Conservation (phyloP, 352 stramenopile genomes). For the Pythium myriotylum region DNA sequence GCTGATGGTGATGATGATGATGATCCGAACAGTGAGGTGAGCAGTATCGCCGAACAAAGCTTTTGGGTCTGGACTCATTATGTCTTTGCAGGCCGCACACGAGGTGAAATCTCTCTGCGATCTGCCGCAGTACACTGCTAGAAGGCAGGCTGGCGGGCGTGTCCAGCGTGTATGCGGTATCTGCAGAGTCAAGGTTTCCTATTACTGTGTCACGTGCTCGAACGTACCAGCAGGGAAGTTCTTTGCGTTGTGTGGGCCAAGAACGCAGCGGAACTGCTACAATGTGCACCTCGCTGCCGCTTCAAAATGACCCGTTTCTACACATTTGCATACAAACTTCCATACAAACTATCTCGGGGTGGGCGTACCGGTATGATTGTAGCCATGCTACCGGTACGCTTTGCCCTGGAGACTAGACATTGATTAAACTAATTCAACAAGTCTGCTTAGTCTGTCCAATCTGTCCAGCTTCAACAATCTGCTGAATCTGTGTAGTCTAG, state of each 20-base stretch:
- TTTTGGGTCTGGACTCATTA: not conserved
- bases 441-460: no score
- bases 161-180: not conserved
- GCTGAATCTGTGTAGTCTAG: no score
- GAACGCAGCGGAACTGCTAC: not conserved
- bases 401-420: no score
- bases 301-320: slow-evolving; percentile 1
- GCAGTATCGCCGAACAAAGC: not conserved
- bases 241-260: not conserved
- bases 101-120: not conserved
- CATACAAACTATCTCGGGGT: slow-evolving; percentile 6
- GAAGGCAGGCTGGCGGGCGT: not conserved
- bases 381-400: no score
- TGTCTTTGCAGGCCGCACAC: not conserved
- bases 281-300: not conserved
- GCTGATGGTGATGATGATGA: not conserved
- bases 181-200: not conserved
- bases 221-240: not conserved
- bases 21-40: not conserved
- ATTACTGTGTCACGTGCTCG: slow-evolving; percentile 5
- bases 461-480: no score
- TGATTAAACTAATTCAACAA: no score
- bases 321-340: slow-evolving; percentile 2
- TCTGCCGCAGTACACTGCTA: not conserved
- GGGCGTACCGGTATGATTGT: slow-evolving; percentile 2